phyloP scores from a whole-genome alignment of 345 rosid genomes.

The Acer negundo region DNA sequence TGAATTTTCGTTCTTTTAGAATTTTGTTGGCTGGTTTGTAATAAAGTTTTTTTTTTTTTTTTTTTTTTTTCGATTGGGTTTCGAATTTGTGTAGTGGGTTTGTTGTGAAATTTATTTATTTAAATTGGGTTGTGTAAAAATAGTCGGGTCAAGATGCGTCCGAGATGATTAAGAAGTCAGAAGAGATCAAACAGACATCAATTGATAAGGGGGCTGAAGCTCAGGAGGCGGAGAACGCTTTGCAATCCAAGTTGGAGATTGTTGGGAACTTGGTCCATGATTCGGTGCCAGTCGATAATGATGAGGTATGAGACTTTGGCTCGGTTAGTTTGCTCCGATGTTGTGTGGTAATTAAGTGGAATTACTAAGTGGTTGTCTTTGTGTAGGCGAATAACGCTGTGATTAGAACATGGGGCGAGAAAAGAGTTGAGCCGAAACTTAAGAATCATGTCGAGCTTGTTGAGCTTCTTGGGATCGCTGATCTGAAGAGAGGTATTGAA shows the following conservation, averaged over 20 bases:
- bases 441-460: conserved; percentile 94
- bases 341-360: background rate
- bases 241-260: conserved; percentile 58
- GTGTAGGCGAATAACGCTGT: conserved; percentile 74
- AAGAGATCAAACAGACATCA: conserved; percentile 51
- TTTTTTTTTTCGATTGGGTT: background rate
- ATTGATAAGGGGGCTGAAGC: conserved; percentile 73
- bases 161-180: conserved; percentile 53
- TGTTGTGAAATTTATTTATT: background rate
- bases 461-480: conserved; percentile 83
- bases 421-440: conserved; percentile 51
- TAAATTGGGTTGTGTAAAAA: background rate
- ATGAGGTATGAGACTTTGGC: conserved; percentile 55
- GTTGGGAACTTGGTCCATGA: conserved; percentile 92
- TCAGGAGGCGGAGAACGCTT: conserved; percentile 48
- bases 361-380: background rate
- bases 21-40: background rate
- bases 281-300: conserved; percentile 70
- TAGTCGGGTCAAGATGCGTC: conserved; percentile 57
- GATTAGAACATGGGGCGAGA: conserved; percentile 62
- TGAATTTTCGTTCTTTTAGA: background rate
- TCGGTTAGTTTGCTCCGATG: background rate
- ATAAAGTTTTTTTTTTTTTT: background rate
- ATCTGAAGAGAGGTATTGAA: conserved; percentile 67
- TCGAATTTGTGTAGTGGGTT: background rate